Evolutionary conservation across 2,329 filamentous ascomycete species (phyloP), one percentile per base, ranked within the genome.

Genomic region (Diaporthe australafricana): DNA sequence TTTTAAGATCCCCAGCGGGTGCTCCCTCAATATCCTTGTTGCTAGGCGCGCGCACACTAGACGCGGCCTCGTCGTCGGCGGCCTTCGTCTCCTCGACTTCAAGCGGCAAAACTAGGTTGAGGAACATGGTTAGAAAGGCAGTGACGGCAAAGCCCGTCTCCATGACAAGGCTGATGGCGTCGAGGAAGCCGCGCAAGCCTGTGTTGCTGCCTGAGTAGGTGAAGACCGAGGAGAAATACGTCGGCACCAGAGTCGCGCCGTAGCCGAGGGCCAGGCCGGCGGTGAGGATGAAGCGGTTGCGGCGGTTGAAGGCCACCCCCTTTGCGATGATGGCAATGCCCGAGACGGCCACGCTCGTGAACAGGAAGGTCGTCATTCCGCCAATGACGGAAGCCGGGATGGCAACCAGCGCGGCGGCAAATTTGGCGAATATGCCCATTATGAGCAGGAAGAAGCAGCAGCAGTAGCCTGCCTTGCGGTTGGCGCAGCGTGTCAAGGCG

Each of bases 361-460:
- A 96, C 27, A 96, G 87, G 81, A 96, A 96, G 0, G 93, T 94
- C 0, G 94, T 92, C 91, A 93, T 93, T 60, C 91, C 91, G 47
- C 90, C 91, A 2, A 93, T 85, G 1, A 92, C 90, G 0, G 89
- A 79, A 2, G 86, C 82, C 0, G 94, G 94, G 74, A 96, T 96
- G 5, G 93, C 88, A 5, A 94, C 92, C 5, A 96, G 89, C 0
- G 93, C 88, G 1, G 94, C 94, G 0, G 93, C 93, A 76, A 96
- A 95, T 81, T 96, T 96, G 75, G 93, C 90, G 76, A 96, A 94
- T 73, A 96, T 84, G 20, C 94, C 94, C 90, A 95, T 94, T 75
- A 96, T 80, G 73, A 96, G 82, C 14, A 96, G 87, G 84, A 95
- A 95, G 77, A 93, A 86, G 79, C 88, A 94, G 78, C 91, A 93